phyloP scores from a whole-genome alignment of 2,329 filamentous ascomycete species.

The Fusarium torreyae region DNA sequence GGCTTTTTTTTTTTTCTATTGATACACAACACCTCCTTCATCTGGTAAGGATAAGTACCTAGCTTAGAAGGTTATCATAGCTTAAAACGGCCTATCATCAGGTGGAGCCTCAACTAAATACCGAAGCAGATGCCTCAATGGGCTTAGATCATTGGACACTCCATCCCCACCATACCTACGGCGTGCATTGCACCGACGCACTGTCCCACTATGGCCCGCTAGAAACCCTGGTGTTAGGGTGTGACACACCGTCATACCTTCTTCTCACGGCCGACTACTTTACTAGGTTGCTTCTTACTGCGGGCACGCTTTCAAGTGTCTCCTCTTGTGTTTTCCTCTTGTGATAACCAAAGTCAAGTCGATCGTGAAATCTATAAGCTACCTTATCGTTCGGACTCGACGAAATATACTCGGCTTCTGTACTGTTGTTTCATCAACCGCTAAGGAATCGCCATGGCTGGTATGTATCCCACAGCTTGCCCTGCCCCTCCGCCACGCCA shows the following conservation, averaged over 20 bases:
- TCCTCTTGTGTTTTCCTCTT: constrained; percentile 16
- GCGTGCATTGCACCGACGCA: constrained; percentile 32
- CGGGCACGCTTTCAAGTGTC: constrained; percentile 26
- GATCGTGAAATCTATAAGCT: not conserved
- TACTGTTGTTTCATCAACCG: not conserved
- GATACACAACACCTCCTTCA: constrained; percentile 16
- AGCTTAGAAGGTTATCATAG: not conserved
- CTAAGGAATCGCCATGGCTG: constrained; percentile 40
- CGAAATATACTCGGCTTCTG: not conserved
- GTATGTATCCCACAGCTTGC: constrained; percentile 39
- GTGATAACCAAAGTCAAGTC: not conserved
- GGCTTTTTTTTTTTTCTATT: not conserved
- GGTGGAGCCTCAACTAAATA: constrained; percentile 26
- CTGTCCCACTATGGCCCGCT: constrained; percentile 28
- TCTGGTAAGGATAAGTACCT: constrained; percentile 13
- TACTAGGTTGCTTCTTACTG: constrained; percentile 28
- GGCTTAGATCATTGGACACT: constrained; percentile 24
- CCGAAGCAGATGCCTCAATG: constrained; percentile 36
- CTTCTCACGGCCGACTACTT: constrained; percentile 19
- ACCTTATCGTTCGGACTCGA: not conserved
- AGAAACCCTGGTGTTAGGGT: constrained; percentile 22
- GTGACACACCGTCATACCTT: constrained; percentile 43
- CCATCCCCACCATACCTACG: constrained; percentile 5
- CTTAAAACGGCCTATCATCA: not conserved
- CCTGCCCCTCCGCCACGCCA: constrained; percentile 29